Percentiles rank a stretch among this genome's conserved stretches.
phyloP scores from a whole-genome alignment of 2,329 filamentous ascomycete genomes.

The Curvularia sp. region DNA sequence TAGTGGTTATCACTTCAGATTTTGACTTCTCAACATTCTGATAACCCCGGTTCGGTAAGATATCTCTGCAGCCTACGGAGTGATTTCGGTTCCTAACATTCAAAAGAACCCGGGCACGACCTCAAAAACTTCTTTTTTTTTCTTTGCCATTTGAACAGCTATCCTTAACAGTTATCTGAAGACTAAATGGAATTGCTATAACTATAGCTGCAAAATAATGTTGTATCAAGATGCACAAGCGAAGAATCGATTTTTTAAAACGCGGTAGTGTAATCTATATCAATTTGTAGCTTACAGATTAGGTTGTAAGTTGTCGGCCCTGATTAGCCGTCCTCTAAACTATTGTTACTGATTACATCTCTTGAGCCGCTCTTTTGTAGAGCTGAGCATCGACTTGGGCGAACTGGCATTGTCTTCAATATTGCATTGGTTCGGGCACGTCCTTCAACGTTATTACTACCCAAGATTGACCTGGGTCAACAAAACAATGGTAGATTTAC shows the following conservation, averaged over 20 bases:
- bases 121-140: constrained; percentile 10
- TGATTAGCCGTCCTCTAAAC: too few species aligned
- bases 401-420: too few species aligned
- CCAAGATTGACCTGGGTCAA: not conserved
- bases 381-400: too few species aligned
- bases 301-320: too few species aligned
- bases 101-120: constrained; percentile 26
- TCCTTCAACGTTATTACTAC: not conserved
- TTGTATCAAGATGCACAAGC: too few species aligned
- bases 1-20: constrained; percentile 41
- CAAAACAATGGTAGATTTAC: not conserved
- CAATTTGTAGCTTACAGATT: too few species aligned
- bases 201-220: too few species aligned
- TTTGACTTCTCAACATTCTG: constrained; percentile 32
- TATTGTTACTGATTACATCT: too few species aligned
- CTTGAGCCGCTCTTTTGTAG: too few species aligned
- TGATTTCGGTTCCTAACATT: constrained; percentile 10
- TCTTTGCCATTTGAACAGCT: not conserved
- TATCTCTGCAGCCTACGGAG: not conserved
- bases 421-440: too few species aligned
- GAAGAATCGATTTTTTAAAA: too few species aligned
- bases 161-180: not conserved
- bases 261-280: too few species aligned
- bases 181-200: not conserved
- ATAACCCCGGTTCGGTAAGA: constrained; percentile 36